Base-by-base conservation (phyloP, 352 stramenopile species). In the Albugo candida region DNA sequence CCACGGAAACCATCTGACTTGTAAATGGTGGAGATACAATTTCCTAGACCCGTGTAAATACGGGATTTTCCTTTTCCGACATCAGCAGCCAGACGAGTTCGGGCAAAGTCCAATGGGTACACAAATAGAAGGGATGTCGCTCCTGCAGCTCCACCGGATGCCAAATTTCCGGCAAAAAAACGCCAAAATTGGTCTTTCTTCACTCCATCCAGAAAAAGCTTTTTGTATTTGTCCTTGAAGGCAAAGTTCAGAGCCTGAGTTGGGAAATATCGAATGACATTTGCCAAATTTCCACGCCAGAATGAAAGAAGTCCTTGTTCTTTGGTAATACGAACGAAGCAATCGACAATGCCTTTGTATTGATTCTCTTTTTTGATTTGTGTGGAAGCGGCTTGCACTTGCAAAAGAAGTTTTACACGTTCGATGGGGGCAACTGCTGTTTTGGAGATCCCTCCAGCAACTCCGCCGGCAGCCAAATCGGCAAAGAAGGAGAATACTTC, bases 91-190 rank as follows among this genome's bases (percentile, higher is more conserved):
- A 99, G 79, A 75, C 94, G 91, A 48, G 95, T 99, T 93, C 95
- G 92, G 31, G 94, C 94, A 55, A 97, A 98, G 71, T 98, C 95
- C 52, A 98, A 81, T 44, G 94, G 94, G 77, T 98, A 98, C 53
- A 97, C 76, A 53, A 96, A 96, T 31, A 94, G 67, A 11, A 98
- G 74, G 52, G 94, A 98, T 42, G 88, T 96, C 37, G 93, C 94
- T 64, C 95, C 94, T 24, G 94, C 95, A 51, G 97, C 77, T 82
- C 94, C 95, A 51, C 95, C 95, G 61, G 92, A 97, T 21, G 93
- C 93, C 46, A 99, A 79, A 86, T 99, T 99, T 54, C 95, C 96
- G 4, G 91, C 37, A 75, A 99, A 98, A 83, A 98, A 98, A 55
- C 94, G 92, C 62, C 69, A 89, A 69, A 98, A 99, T 61, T 98